Base-by-base conservation (phyloP, 768 basidiomycete genomes). In the Serendipita sp. region DNA sequence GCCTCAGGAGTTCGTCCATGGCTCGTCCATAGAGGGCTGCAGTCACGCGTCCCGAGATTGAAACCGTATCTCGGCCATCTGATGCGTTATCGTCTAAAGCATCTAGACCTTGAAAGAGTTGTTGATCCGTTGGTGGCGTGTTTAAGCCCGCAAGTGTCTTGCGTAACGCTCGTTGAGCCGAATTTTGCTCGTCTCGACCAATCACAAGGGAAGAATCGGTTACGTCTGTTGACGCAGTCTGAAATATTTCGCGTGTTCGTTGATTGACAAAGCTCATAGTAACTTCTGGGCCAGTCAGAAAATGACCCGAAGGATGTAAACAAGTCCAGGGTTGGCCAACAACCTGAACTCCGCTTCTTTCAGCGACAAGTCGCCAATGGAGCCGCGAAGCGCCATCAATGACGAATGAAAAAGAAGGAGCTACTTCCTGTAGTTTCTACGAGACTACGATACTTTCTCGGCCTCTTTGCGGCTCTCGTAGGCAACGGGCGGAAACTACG, bases 1-100 rank as follows among this genome's bases (percentile, higher is more conserved):
- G 83, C 8, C 76, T 70, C 66, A 95, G 73, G 65, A 84, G 82
- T 23, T 76, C 70, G 67, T 89, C 81, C 69, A 93, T 74, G 1
- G 83, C 79, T 64, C 85, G 79, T 3, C 82, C 76, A 70, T 91
- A 91, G 15, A 89, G 56, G 8, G 23, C 56, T 60, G 56, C 56
- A 32, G 32, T 60, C 23, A 60, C 68, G 41, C 66, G 63, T 28
- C 45, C 41, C 10, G 63, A 63, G 44, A 47, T 44, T 5, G 7
- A 8, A 23, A 63, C 44, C 23, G 36, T 28, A 28, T 45, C n/a
- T 44, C n/a, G 63, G 63, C 34, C 34, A 23, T 63, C 35, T 35
- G 35, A 30, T 4, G 28, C 56, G 10, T n/a, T 8, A 10, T n/a
- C 56, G 10, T 30, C 56, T 8, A 63, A 44, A 47, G 30, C 63